These are phyloP conservation scores for Galerina marginata DNA, from an alignment of 768 basidiomycete genomes.

Conservation along the genomic window DNA sequence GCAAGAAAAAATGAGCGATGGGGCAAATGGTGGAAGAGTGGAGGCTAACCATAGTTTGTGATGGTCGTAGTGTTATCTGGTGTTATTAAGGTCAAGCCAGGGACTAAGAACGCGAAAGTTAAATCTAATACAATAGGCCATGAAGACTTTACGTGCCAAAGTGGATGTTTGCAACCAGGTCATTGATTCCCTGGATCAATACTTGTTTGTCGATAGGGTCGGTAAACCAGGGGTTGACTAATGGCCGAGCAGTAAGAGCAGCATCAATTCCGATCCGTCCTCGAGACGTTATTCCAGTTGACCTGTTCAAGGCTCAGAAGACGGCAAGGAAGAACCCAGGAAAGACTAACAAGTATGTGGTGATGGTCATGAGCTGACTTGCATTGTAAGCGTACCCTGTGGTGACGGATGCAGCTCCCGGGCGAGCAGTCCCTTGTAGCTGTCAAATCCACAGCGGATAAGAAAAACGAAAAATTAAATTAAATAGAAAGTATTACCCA, in stretches of 20 bases:
- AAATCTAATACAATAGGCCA: neutral
- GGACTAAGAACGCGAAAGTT: constrained; percentile 36
- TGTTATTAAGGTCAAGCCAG: constrained; percentile 59
- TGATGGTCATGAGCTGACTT: constrained; percentile 66
- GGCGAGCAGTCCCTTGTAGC: constrained; percentile 69
- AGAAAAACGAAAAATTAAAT: neutral
- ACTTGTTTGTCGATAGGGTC: constrained; percentile 61
- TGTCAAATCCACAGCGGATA: constrained; percentile 20
- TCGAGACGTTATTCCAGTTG: constrained; percentile 63
- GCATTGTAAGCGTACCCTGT: constrained; percentile 57
- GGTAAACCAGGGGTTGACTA: constrained; percentile 62
- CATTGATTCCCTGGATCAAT: constrained; percentile 54
- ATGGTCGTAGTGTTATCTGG: constrained; percentile 65
- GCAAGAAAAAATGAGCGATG: neutral
- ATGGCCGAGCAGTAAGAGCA: constrained; percentile 49
- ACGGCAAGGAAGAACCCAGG: neutral
- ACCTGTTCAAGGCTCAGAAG: constrained; percentile 35
- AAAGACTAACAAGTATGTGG: constrained; percentile 53
- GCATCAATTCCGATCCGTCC: constrained; percentile 66
- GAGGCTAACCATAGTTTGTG: constrained; percentile 49
- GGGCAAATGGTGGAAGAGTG: neutral
- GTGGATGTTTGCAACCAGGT: constrained; percentile 47
- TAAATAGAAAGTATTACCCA: constrained; percentile 37
- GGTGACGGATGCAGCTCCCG: constrained; percentile 58
- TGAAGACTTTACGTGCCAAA: constrained; percentile 38